A percentile compares a stretch with the other conserved stretches of the same genome.
These are phyloP conservation scores for Fusarium decemcellulare DNA, from an alignment of 2,329 filamentous ascomycete species.

Conservation along the genomic window DNA sequence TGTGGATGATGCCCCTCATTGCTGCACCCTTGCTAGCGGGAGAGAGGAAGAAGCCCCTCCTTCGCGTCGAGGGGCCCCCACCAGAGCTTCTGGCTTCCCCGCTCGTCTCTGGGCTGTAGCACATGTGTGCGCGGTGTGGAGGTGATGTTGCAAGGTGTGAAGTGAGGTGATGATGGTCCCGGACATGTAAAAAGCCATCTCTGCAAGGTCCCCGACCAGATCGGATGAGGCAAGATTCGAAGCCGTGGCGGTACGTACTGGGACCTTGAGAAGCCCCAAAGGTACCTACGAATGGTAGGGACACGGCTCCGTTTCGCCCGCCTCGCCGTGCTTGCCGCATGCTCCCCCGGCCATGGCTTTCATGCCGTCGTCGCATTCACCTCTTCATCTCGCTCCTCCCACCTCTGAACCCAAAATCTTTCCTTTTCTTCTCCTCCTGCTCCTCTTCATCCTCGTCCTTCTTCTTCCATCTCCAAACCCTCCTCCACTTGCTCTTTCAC, in stretches of 20 bases:
- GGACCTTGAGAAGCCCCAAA: neutral
- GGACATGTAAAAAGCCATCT: conserved; percentile 36
- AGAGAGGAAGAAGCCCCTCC: conserved; percentile 23
- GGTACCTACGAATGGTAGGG: neutral
- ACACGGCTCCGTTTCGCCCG: neutral
- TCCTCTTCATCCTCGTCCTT: conserved; percentile 14
- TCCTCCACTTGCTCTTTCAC: conserved; percentile 13
- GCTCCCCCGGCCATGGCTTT: conserved; percentile 23
- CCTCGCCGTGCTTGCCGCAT: conserved; percentile 32
- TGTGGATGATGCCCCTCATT: conserved; percentile 41
- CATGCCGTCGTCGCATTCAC: conserved; percentile 31
- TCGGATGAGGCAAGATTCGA: conserved; percentile 22
- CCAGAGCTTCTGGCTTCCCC: conserved; percentile 39
- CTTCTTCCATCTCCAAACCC: conserved; percentile 12
- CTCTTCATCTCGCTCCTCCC: conserved; percentile 43
- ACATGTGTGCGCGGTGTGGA: conserved; percentile 27
- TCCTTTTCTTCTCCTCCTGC: conserved; percentile 21
- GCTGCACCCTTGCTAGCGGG: conserved; percentile 24
- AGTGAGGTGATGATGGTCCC: conserved; percentile 27
- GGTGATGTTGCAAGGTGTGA: neutral
- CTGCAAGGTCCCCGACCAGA: conserved; percentile 22
- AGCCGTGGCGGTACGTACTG: neutral
- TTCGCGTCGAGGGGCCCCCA: conserved; percentile 23
- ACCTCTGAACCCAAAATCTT: conserved; percentile 31
- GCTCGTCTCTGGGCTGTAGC: conserved; percentile 29